Conservation (phyloP, 805 yeast species). For the Sugiyamaella qingdaonensis region DNA sequence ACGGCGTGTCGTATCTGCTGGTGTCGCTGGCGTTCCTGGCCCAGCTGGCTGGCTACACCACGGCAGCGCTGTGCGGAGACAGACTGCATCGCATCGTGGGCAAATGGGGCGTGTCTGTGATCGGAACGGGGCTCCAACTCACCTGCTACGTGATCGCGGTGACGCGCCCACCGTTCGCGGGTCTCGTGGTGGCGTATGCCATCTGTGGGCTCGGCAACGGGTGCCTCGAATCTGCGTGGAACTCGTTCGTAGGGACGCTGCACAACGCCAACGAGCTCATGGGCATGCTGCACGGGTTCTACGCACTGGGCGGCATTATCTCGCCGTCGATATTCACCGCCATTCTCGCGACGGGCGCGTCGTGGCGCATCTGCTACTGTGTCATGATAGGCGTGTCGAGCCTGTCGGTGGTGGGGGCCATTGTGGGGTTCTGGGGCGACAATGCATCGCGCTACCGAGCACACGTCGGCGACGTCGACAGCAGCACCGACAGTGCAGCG, state of each 20-base stretch:
- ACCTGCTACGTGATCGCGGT: constrained; percentile 38
- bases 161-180: constrained; percentile 39
- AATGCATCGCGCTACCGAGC: constrained; percentile 13
- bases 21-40: constrained; percentile 49
- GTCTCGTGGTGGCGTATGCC: constrained; percentile 39
- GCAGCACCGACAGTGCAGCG: constrained; percentile 1
- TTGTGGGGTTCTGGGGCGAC: constrained; percentile 43
- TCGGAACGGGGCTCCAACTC: constrained; percentile 37
- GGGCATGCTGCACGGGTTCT: constrained; percentile 62
- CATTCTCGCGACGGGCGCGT: constrained; percentile 45
- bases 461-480: background rate
- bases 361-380: constrained; percentile 52
- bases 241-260: constrained; percentile 45
- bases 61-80: constrained; percentile 48
- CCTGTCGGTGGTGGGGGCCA: constrained; percentile 32
- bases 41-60: constrained; percentile 51
- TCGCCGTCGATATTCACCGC: constrained; percentile 63
- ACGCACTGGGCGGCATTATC: constrained; percentile 68
- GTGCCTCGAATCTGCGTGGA: constrained; percentile 50
- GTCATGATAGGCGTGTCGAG: constrained; percentile 42
- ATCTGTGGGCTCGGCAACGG: constrained; percentile 55
- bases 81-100: constrained; percentile 43
- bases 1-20: constrained; percentile 44
- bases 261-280: constrained; percentile 53
- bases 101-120: constrained; percentile 40